phyloP scores from a whole-genome alignment of 805 yeast species.

The Wickerhamiella dianesei region DNA sequence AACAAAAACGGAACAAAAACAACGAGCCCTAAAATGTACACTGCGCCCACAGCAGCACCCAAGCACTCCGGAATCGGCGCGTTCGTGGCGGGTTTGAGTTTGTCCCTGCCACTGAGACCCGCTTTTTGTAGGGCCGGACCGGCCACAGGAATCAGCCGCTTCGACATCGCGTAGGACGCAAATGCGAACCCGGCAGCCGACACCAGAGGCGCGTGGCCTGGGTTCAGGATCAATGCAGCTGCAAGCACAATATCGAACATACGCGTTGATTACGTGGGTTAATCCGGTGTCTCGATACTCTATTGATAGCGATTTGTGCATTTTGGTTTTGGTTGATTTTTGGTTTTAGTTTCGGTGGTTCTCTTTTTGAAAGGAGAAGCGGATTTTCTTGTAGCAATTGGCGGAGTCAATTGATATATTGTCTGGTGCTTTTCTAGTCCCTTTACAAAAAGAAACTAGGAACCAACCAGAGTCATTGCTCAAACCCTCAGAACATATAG shows the following conservation, averaged over 20 bases:
- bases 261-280: constrained; percentile 4
- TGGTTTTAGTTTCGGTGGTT: not conserved
- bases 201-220: constrained; percentile 9
- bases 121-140: constrained; percentile 22
- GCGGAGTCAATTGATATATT: too few relatives aligned
- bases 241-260: constrained; percentile 10
- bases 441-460: too few relatives aligned
- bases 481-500: too few relatives aligned
- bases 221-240: constrained; percentile 12
- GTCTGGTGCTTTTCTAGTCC: too few relatives aligned
- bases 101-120: constrained; percentile 77
- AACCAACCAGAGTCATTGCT: too few relatives aligned
- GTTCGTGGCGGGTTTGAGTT: constrained; percentile 48
- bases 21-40: constrained; percentile 69
- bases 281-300: not conserved
- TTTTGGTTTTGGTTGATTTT: not conserved
- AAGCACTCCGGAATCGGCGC: constrained; percentile 76
- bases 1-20: constrained; percentile 80
- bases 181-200: constrained; percentile 13
- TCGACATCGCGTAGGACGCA: constrained; percentile 6
- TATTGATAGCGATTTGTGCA: not conserved
- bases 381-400: too few relatives aligned
- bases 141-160: constrained; percentile 16
- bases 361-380: too few relatives aligned
- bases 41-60: constrained; percentile 79